Conservation (phyloP, 805 yeast genomes). For the Scheffersomyces amazonensis region DNA sequence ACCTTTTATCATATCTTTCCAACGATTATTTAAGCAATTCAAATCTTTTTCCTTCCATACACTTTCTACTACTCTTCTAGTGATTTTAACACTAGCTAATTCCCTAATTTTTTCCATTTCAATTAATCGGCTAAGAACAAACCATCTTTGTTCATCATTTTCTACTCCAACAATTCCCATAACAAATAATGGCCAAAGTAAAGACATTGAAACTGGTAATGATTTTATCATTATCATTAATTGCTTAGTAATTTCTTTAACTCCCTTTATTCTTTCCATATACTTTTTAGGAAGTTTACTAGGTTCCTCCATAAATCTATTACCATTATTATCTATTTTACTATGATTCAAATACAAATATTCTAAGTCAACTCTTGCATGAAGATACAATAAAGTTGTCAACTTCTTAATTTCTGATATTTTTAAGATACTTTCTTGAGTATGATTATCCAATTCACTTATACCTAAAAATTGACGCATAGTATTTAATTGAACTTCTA, state of each 20-base stretch:
- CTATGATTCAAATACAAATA: slow-evolving; percentile 7
- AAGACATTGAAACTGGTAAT: slow-evolving; percentile 30
- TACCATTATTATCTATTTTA: background rate
- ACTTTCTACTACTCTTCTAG: slow-evolving; percentile 27
- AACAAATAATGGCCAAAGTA: slow-evolving; percentile 41
- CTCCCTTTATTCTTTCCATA: slow-evolving; percentile 9
- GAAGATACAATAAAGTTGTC: slow-evolving; percentile 31
- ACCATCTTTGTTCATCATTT: slow-evolving; percentile 34
- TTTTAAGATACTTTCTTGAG: slow-evolving; percentile 16
- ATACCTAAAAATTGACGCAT: slow-evolving; percentile 18
- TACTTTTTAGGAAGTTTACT: slow-evolving; percentile 4
- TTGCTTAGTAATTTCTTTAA: slow-evolving; percentile 12
- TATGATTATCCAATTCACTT: slow-evolving; percentile 7
- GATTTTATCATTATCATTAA: slow-evolving; percentile 17
- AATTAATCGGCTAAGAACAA: slow-evolving; percentile 28
- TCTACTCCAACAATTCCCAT: slow-evolving; percentile 31
- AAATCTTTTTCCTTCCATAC: slow-evolving; percentile 43
- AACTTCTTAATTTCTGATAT: slow-evolving; percentile 38
- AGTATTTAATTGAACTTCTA: slow-evolving; percentile 19
- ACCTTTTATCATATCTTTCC: slow-evolving; percentile 37
- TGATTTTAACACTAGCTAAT: slow-evolving; percentile 35
- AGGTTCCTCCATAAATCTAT: background rate
- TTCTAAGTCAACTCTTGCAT: slow-evolving; percentile 32
- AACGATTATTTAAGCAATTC: slow-evolving; percentile 18
- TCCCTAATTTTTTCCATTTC: slow-evolving; percentile 35